A percentile compares a stretch with the other conserved stretches of the same genome.
These are phyloP conservation scores for Fusarium liriodendri DNA, from an alignment of 2,329 filamentous ascomycete species.

Conservation along the genomic window DNA sequence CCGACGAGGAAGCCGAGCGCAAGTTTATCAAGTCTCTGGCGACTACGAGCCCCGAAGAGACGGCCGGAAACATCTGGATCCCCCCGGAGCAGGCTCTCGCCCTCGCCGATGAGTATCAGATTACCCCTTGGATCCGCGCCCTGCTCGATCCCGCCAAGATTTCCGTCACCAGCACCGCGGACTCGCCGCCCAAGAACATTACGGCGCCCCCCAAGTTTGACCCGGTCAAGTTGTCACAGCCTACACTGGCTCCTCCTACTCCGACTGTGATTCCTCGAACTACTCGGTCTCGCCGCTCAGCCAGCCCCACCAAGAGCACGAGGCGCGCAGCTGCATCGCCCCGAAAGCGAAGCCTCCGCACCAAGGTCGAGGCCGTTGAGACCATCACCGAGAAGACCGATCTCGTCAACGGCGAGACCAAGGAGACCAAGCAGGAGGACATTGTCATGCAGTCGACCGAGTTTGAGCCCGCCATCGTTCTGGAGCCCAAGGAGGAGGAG, in stretches of 20 bases:
- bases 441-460: slow-evolving; percentile 60
- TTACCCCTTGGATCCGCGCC: slow-evolving; percentile 89
- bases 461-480: slow-evolving; percentile 59
- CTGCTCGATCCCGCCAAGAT: slow-evolving; percentile 91
- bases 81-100: slow-evolving; percentile 82
- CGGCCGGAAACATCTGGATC: slow-evolving; percentile 97
- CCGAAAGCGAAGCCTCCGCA: slow-evolving; percentile 63
- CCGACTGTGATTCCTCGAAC: slow-evolving; percentile 58
- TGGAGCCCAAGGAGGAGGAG: slow-evolving; percentile 67
- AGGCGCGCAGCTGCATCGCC: slow-evolving; percentile 64
- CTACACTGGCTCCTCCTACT: slow-evolving; percentile 61
- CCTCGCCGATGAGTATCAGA: slow-evolving; percentile 88
- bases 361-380: slow-evolving; percentile 55
- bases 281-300: slow-evolving; percentile 65
- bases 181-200: slow-evolving; percentile 80
- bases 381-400: slow-evolving; percentile 43
- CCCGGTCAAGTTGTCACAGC: slow-evolving; percentile 55
- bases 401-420: slow-evolving; percentile 46
- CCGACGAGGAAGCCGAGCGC: slow-evolving; percentile 81
- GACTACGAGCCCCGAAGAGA: slow-evolving; percentile 89
- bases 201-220: slow-evolving; percentile 85
- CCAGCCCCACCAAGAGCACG: slow-evolving; percentile 64
- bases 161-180: slow-evolving; percentile 65
- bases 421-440: slow-evolving; percentile 48
- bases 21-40: slow-evolving; percentile 85